Evolutionary conservation across 1,139 yeast genomes (phyloP), one percentile per base, ranked within the genome.

Genomic region (Pichia sp.): DNA sequence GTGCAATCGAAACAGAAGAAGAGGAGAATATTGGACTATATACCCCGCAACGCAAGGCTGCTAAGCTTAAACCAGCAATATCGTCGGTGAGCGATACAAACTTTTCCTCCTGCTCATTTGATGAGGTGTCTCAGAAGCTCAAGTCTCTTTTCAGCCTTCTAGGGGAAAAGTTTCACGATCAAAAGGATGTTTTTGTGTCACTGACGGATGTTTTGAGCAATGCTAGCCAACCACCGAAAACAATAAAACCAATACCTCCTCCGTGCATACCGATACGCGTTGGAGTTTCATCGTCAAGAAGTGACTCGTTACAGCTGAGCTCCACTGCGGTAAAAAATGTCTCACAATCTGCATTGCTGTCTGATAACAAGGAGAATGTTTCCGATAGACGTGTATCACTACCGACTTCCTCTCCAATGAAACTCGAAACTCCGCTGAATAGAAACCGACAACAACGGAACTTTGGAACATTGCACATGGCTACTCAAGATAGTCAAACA

Each of bases 401-500:
- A 9, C 46, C 34, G 16, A 45, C 34, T n/a, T 48, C 46, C n/a
- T 48, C 50, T 3, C 50, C 46, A 16, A 8, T 48, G 3, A 36
- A 38, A n/a, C 40, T 16, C 16, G 16, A 36, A 14, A 12, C 40
- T 36, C n/a, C 16, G 24, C n/a, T 20, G 24, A n/a, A 20, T 4
- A 38, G 20, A n/a, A 12, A 38, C 16, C 41, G 40, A 48, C 31
- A 48, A 48, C 31, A 30, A 16, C 30, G 50, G 2, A 12, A n/a
- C 14, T 48, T 40, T 40, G 50, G 51, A 4, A 48, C 53, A 27
- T 27, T 55, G 16, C 58, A 55, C 17, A 27, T 55, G 40, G 55
- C 55, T 2, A 55, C 58, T 2, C 58, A 55, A 46, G 44, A 42
- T 16, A 20, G 30, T 9, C 16, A 6, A 9, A 16, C 27, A 8